Base-by-base conservation (phyloP, 1,139 yeast species). In the Yamadazyma songkhlaensis region DNA sequence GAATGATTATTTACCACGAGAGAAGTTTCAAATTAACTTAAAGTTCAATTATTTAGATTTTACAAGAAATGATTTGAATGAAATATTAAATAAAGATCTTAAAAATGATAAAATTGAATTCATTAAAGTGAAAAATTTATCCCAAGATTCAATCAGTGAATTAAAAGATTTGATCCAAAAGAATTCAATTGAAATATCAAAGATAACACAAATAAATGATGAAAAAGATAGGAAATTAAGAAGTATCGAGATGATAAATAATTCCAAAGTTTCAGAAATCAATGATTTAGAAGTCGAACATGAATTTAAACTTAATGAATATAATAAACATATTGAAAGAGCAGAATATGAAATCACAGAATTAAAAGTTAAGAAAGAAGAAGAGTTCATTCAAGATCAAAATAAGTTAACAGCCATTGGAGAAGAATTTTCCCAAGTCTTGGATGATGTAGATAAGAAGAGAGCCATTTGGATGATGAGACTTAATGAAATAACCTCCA, bases 321-420 rank as follows among this genome's bases (percentile, higher is more conserved):
- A 79, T 41, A 74, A 78, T 37, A 74, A 81, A 15, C 88, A 84
- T 53, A 76, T 82, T 35, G 90, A 83, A 52, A 75, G 74, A 49
- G 59, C 80, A 36, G 86, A 81, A 43, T 72, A 79, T 29, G 87
- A 82, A 42, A 62, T 83, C 32, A 74, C 79, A 38, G 62, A 70
- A 13, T 69, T 79, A 58, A 73, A 74, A 41, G 64, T 72, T 17
- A 67, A 72, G 38, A 70, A 77, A 6, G 77, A 77, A 39, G 79
- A 79, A 43, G 81, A 78, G 29, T 59, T 74, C 37, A 60, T 74
- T 20, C 75, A 74, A 48, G 62, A 81, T 28, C 83, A 83, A 40
- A 79, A 78, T 49, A 67, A 72, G 41, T 73, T 74, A 42, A 78
- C 78, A 49, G 72, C 77, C 29, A 69, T 76, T 9, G 73, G 74